phyloP scores from a whole-genome alignment of 2,329 filamentous ascomycete species.

The Pseudocercospora musae region DNA sequence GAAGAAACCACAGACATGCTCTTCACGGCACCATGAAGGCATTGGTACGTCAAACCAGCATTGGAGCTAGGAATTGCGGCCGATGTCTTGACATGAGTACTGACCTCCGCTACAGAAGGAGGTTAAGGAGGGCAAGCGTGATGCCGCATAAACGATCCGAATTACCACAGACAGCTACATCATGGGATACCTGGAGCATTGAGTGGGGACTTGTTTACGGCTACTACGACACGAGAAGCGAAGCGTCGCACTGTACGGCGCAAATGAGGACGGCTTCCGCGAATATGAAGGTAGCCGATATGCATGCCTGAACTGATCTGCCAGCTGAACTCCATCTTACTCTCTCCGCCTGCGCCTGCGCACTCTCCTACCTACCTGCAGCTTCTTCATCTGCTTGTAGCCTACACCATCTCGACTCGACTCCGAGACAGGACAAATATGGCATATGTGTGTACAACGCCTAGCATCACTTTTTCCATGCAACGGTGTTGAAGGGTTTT shows the following conservation, averaged over 20 bases:
- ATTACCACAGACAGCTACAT: constrained; percentile 1
- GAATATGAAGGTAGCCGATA: constrained; percentile 22
- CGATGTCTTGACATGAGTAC: constrained; percentile 3
- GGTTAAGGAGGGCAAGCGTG: constrained; percentile 92
- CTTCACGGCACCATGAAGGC: constrained; percentile 98
- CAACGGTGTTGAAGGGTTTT: constrained; percentile 63
- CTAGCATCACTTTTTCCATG: constrained; percentile 53
- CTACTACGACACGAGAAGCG: constrained; percentile 15
- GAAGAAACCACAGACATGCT: constrained; percentile 99
- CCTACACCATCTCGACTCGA: constrained; percentile 1
- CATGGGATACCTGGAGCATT: constrained; percentile 17
- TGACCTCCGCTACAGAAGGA: constrained; percentile 70
- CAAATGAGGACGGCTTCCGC: constrained; percentile 15
- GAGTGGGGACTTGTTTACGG: constrained; percentile 15
- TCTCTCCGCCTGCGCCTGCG: background rate
- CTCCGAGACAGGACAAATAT: constrained; percentile 20
- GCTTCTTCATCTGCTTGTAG: background rate
- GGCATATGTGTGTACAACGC: constrained; percentile 73
- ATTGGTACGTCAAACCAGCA: constrained; percentile 64
- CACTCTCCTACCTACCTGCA: background rate
- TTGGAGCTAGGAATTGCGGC: no score
- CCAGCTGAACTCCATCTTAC: background rate
- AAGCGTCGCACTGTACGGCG: constrained; percentile 12
- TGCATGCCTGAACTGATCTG: constrained; percentile 23
- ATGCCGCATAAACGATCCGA: constrained; percentile 65